Evolutionary conservation across 176 grass and related monocot species (phyloP).

Genomic region (Sorghum bicolor): DNA sequence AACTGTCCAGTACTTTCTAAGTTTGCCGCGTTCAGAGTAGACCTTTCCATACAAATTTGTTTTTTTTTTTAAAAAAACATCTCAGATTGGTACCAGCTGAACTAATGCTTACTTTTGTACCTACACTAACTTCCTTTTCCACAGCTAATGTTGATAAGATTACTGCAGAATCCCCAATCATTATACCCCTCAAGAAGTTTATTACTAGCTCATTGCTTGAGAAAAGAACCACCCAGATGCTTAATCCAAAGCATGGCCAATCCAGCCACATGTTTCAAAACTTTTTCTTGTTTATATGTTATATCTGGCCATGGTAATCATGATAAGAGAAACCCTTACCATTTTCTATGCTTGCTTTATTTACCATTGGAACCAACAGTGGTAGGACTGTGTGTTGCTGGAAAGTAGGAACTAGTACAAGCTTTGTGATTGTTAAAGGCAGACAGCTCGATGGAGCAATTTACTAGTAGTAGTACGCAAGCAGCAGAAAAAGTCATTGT

Average conservation of each 20-base stretch:
- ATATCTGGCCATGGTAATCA: conserved; percentile 25
- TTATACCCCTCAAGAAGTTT: conserved; percentile 29
- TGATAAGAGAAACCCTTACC: background rate
- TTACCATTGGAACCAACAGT: conserved; percentile 27
- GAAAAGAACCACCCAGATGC: conserved; percentile 27
- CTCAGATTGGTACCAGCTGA: conserved; percentile 5
- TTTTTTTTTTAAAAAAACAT: conserved; percentile 8
- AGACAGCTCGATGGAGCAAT: conserved; percentile 24
- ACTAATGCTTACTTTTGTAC: conserved; percentile 23
- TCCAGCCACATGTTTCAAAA: conserved; percentile 29
- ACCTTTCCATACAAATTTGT: conserved; percentile 32
- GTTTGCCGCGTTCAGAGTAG: conserved; percentile 13
- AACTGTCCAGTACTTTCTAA: conserved; percentile 20
- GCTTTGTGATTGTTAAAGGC: conserved; percentile 33
- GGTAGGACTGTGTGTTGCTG: background rate
- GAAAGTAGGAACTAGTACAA: conserved; percentile 29
- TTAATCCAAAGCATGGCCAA: conserved; percentile 30
- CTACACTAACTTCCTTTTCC: conserved; percentile 13
- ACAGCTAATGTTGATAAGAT: conserved; percentile 21
- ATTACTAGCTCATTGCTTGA: conserved; percentile 3
- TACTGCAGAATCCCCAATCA: conserved; percentile 38
- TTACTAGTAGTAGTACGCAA: conserved; percentile 29
- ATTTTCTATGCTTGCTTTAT: conserved; percentile 30
- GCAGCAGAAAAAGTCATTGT: conserved; percentile 27
- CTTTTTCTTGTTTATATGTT: conserved; percentile 18